Base-by-base conservation (phyloP, 1,139 yeast species). In the Spencermartinsiella ligniputridi region DNA sequence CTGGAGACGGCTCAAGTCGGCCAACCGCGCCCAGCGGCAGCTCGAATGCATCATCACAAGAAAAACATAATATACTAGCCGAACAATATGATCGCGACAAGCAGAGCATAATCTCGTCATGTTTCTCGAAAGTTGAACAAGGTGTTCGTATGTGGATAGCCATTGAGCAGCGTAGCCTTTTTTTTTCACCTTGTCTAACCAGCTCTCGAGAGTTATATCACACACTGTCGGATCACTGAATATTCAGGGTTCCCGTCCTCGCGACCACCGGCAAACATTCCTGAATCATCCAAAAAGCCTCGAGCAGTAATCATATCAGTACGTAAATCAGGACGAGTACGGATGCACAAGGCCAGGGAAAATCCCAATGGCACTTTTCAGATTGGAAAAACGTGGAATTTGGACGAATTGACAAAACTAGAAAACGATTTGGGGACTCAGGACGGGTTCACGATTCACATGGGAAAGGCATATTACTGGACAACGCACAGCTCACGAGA, bases 321-420 rank as follows among this genome's bases (percentile, higher is more conserved):
- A 3, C 69, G 75, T 47, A 66, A 70, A 40, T 67, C 75, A 2
- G 94, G 95, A 2, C 69, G 85, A 20, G 82, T 87, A 36, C 73
- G 83, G 46, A 60, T 92, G 21, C 96, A 89, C 60, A 92, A 92
- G 66, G 96, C 95, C 1, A 81, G 95, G 55, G 88, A 78, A 61
- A 85, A 84, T 56, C 72, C 78, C 9, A 81, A 81, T 49, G 88
- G 85, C 2, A 65, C 81, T 2, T 81, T 85, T 58, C 97, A 90
- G 64, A 86, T 92, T 44, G 98, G 98, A 33, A 76, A 96, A 58
- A 83, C 95, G 3, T 92, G 98, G 98, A 83, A 81, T 52, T 68
- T 92, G 58, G 87, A 79, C 49, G 95, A 87, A 53, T 69, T 92
- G 52, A 66, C 72, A 12, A 65, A 66, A 32, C 66, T 90, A 3